phyloP scores from a whole-genome alignment of 2,329 filamentous ascomycete genomes.

The Colletotrichum melonis region DNA sequence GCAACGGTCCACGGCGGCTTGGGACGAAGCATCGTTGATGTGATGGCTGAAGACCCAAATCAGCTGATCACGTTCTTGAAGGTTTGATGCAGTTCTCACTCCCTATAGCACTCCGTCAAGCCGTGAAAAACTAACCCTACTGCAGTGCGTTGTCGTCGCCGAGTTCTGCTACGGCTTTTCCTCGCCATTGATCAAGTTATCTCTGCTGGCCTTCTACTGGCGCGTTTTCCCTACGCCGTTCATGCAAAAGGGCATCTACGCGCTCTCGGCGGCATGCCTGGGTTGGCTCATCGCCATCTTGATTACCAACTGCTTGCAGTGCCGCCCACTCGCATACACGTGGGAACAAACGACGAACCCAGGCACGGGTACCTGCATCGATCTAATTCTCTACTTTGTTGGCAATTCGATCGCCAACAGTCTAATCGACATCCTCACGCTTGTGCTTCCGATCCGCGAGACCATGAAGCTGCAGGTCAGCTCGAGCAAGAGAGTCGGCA shows the following conservation, averaged over 20 bases:
- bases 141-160: slow-evolving; percentile 11
- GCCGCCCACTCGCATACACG: slow-evolving; percentile 10
- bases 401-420: slow-evolving; percentile 22
- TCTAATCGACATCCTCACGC: slow-evolving; percentile 14
- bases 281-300: slow-evolving; percentile 13
- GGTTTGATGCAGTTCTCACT: background rate
- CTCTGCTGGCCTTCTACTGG: slow-evolving; percentile 22
- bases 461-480: slow-evolving; percentile 26
- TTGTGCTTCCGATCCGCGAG: slow-evolving; percentile 18
- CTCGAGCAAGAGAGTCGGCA: slow-evolving; percentile 14
- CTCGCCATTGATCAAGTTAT: slow-evolving; percentile 12
- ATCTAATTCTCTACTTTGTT: slow-evolving; percentile 16
- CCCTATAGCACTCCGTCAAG: background rate
- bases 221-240: slow-evolving; percentile 8
- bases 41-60: slow-evolving; percentile 18
- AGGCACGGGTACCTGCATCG: slow-evolving; percentile 4
- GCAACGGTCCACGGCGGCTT: slow-evolving; percentile 10
- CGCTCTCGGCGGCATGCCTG: background rate
- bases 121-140: background rate
- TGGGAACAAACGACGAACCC: slow-evolving; percentile 9
- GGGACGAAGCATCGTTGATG: slow-evolving; percentile 6
- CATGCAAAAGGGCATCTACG: slow-evolving; percentile 20
- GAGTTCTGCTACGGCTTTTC: slow-evolving; percentile 30
- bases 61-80: slow-evolving; percentile 2
- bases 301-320: slow-evolving; percentile 22